Percentiles rank a stretch among this genome's conserved stretches.
Conservation (phyloP, 306 rosid species). For the Cicer pinnatifidum region DNA sequence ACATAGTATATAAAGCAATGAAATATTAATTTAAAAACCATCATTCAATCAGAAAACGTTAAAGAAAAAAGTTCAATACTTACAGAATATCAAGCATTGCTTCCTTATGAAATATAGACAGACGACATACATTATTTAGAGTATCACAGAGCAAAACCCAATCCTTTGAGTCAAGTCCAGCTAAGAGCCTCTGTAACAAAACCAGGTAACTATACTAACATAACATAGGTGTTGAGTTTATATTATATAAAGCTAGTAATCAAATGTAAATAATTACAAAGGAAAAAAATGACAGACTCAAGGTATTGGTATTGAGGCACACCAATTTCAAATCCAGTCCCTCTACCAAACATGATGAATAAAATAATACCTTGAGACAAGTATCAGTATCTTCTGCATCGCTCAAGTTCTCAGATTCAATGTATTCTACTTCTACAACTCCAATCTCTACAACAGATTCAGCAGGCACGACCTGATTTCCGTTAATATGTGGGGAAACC, state of each 20-base stretch:
- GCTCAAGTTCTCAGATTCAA: slow-evolving; percentile 79
- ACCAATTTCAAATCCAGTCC: not conserved
- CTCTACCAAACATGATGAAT: slow-evolving; percentile 15
- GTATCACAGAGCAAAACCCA: slow-evolving; percentile 88
- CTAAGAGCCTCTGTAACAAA: slow-evolving; percentile 69
- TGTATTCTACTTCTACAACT: slow-evolving; percentile 79
- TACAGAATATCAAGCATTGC: slow-evolving; percentile 75
- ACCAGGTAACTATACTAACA: slow-evolving; percentile 36
- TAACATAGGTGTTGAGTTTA: slow-evolving; percentile 10
- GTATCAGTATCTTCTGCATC: slow-evolving; percentile 74
- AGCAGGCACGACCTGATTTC: slow-evolving; percentile 51
- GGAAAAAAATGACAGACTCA: slow-evolving; percentile 21
- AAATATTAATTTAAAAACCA: slow-evolving; percentile 14
- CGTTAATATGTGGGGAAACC: slow-evolving; percentile 64
- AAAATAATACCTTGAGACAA: slow-evolving; percentile 71
- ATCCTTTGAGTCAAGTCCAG: slow-evolving; percentile 82
- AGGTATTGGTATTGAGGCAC: not conserved
- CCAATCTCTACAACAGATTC: slow-evolving; percentile 59
- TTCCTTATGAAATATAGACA: slow-evolving; percentile 82
- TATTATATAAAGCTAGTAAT: slow-evolving; percentile 15
- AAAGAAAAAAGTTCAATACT: slow-evolving; percentile 47
- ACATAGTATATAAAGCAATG: not conserved
- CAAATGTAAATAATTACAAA: slow-evolving; percentile 3
- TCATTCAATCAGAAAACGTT: slow-evolving; percentile 21
- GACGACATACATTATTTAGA: slow-evolving; percentile 79